Conservation (phyloP, 768 basidiomycete species). For the Mycena leptocephala region DNA sequence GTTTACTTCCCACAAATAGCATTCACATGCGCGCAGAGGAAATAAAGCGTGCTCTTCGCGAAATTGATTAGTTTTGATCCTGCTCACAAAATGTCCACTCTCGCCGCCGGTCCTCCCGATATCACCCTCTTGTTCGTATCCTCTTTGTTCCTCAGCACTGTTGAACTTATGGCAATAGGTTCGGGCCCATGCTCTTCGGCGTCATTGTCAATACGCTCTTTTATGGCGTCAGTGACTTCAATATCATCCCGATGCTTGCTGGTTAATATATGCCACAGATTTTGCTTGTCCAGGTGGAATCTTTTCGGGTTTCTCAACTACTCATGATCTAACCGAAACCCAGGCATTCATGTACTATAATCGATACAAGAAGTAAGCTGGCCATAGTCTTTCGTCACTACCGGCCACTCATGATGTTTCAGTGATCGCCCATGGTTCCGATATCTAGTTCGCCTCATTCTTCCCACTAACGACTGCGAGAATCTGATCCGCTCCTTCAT, state of each 20-base stretch:
- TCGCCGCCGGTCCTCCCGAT: slow-evolving; percentile 3
- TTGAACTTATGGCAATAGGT: background rate
- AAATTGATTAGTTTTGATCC: background rate
- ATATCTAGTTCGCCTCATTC: background rate
- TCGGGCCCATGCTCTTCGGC: slow-evolving; percentile 27
- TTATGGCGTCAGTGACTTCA: slow-evolving; percentile 8
- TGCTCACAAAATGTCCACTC: background rate
- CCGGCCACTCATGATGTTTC: background rate
- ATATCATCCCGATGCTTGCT: background rate
- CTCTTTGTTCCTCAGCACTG: background rate
- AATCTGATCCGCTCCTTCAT: background rate
- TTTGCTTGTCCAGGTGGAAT: slow-evolving; percentile 17
- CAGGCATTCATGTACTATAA: slow-evolving; percentile 27
- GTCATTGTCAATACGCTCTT: slow-evolving; percentile 26
- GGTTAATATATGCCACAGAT: background rate
- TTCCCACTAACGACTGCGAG: background rate
- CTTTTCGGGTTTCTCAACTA: background rate
- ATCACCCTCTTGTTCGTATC: slow-evolving; percentile 20
- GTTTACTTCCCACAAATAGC: too few relatives aligned
- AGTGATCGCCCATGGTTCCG: slow-evolving; percentile 32
- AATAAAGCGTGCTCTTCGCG: background rate
- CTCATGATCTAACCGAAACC: background rate
- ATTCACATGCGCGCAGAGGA: too few relatives aligned
- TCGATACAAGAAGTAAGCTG: slow-evolving; percentile 11
- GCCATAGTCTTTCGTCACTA: background rate